These are phyloP conservation scores for Cenchrus americanus DNA, from an alignment of 176 grass and related monocot genomes.

Conservation along the genomic window DNA sequence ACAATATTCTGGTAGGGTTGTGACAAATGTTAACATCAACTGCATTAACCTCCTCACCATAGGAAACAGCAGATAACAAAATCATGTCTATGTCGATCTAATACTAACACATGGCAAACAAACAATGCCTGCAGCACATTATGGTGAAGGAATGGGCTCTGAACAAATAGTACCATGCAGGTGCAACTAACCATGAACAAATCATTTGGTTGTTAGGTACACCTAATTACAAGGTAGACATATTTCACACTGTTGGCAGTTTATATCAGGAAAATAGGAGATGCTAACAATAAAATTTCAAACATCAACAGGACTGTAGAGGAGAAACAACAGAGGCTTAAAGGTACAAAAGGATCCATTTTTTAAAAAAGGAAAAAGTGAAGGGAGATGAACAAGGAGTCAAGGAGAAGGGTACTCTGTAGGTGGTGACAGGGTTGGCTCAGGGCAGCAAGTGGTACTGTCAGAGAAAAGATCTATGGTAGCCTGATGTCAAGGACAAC, in stretches of 20 bases:
- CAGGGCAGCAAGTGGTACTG: conserved; percentile 23
- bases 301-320: background rate
- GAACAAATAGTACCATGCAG: conserved; percentile 19
- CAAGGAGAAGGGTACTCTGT: background rate
- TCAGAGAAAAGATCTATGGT: background rate
- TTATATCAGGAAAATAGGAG: conserved; percentile 32
- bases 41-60: background rate
- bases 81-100: background rate
- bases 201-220: conserved; percentile 42
- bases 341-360: background rate
- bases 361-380: background rate
- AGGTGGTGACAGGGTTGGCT: conserved; percentile 13
- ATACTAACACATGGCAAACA: conserved; percentile 14
- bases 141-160: conserved; percentile 16
- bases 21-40: conserved; percentile 13
- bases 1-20: background rate
- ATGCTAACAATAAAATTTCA: conserved; percentile 1
- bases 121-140: conserved; percentile 34
- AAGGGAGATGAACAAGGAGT: conserved; percentile 23
- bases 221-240: conserved; percentile 28
- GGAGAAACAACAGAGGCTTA: background rate
- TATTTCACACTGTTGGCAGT: background rate
- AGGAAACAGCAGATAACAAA: conserved; percentile 3
- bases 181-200: conserved; percentile 40
- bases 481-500: background rate